Evolutionary conservation across 1,284 basidiomycete species (phyloP), one percentile per base, ranked within the genome.

Genomic region (Ceratorhiza oryzae-sativae): DNA sequence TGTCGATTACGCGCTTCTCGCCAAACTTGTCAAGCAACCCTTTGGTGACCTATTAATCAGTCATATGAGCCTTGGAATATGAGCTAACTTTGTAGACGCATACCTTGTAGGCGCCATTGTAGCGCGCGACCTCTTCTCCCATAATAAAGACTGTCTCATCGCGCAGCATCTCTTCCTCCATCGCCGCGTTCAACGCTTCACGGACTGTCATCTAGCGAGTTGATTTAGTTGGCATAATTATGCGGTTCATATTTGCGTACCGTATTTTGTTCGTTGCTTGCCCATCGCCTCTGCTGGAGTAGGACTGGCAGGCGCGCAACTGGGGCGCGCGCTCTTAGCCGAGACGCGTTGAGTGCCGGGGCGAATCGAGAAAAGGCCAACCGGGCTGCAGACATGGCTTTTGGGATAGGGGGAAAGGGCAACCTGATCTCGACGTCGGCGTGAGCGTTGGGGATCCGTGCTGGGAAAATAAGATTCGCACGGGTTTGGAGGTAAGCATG

Each of bases 71-170:
- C 3, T n/a, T 13, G 12, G 23, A 72, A 63, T 23, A 18, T 18
- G 15, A 18, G 41, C 49, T 61, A 49, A 10, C 56, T 63, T 32
- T 13, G 23, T 45, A 65, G 34, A 25, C 18, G 73, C 80, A 74
- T 75, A 94, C 95, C 89, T 99, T 99, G 90, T 99, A 99, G 76
- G 97, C 97, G 83, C 97, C 97, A 80, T 99, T 98, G 86, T 99
- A 99, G 76, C 95, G 90, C 68, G 97, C 97, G 71, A 99, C 97
- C 83, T 99, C 97, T 83, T 99, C 97, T 76, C 97, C 97, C 78
- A 99, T 84, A 80, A 99, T 84, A 82, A 97, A 99, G 63, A 99
- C 97, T 46, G 85, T 91, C 81, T 97, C 92, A 83, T 99, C 97
- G 62, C 95, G 89, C 78, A 92, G 81, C 97, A 99, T 99, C 85